Percentiles rank a stretch among this genome's conserved stretches.
These are phyloP conservation scores for Suhomyces tanzawaensis DNA, from an alignment of 805 yeast genomes.

Conservation along the genomic window DNA sequence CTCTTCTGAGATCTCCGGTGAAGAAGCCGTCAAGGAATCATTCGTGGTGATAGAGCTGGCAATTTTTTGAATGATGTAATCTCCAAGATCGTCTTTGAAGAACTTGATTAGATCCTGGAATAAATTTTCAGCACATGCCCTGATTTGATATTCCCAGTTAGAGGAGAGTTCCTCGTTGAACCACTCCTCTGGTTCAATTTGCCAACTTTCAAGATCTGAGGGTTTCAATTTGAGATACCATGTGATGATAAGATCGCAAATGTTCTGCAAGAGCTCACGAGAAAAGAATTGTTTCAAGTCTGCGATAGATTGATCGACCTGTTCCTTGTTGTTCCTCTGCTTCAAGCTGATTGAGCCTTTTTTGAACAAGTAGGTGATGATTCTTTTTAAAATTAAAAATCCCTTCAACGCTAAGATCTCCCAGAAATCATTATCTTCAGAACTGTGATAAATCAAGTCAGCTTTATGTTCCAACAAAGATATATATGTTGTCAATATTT, in stretches of 20 bases:
- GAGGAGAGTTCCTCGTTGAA: conserved; percentile 72
- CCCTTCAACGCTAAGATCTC: conserved; percentile 67
- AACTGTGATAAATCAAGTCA: conserved; percentile 56
- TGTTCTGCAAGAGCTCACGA: conserved; percentile 49
- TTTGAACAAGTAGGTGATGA: conserved; percentile 60
- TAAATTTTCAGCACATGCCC: conserved; percentile 85
- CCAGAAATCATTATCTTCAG: conserved; percentile 65
- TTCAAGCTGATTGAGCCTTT: conserved; percentile 67
- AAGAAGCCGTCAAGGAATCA: conserved; percentile 2
- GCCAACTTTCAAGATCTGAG: conserved; percentile 78
- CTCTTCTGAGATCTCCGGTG: conserved; percentile 23
- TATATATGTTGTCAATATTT: conserved; percentile 60
- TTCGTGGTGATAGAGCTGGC: conserved; percentile 34
- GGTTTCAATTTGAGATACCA: conserved; percentile 77
- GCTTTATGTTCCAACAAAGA: conserved; percentile 65
- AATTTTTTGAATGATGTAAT: conserved; percentile 58
- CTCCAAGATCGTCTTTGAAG: conserved; percentile 56
- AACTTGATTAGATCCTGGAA: conserved; percentile 69
- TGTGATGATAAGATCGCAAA: conserved; percentile 65
- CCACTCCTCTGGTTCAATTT: conserved; percentile 89
- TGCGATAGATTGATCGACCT: conserved; percentile 55
- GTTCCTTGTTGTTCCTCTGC: conserved; percentile 62
- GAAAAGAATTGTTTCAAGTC: conserved; percentile 56
- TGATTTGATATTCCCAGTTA: conserved; percentile 78
- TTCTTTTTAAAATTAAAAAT: conserved; percentile 59